These are phyloP conservation scores for Cadophora sp. DNA, from an alignment of 2,329 filamentous ascomycete species.

Conservation along the genomic window DNA sequence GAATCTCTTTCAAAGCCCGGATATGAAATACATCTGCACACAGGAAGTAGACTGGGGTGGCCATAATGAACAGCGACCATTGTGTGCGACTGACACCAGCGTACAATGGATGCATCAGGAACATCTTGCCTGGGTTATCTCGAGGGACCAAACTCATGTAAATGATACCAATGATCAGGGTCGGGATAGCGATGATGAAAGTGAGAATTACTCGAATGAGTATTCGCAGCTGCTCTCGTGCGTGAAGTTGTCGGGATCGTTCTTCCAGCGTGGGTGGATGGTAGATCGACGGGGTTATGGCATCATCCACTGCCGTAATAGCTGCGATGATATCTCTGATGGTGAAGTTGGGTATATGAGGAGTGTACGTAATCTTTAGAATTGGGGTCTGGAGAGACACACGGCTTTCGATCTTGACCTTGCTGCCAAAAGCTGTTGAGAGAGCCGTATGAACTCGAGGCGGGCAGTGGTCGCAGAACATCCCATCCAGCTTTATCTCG, in stretches of 20 bases:
- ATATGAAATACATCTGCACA: conserved; percentile 86
- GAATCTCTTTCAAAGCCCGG: conserved; percentile 79
- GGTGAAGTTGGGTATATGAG: conserved; percentile 72
- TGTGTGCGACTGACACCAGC: conserved; percentile 78
- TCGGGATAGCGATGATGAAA: conserved; percentile 75
- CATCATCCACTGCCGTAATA: conserved; percentile 70
- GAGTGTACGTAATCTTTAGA: conserved; percentile 73
- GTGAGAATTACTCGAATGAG: conserved; percentile 75
- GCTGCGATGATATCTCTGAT: conserved; percentile 75
- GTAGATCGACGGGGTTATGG: conserved; percentile 73
- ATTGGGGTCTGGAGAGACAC: conserved; percentile 69
- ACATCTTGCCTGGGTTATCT: conserved; percentile 63
- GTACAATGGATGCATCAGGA: conserved; percentile 73
- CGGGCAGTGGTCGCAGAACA: conserved; percentile 78
- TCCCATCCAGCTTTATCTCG: conserved; percentile 71
- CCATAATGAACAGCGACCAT: conserved; percentile 80
- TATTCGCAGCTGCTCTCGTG: conserved; percentile 71
- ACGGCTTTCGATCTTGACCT: conserved; percentile 56
- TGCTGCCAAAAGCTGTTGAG: conserved; percentile 54
- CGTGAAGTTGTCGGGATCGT: conserved; percentile 74
- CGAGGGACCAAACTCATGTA: conserved; percentile 83
- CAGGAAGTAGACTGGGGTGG: conserved; percentile 87
- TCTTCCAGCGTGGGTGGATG: conserved; percentile 87
- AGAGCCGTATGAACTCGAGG: conserved; percentile 62
- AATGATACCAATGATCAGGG: conserved; percentile 85